Evolutionary conservation across 176 grass and related monocot genomes (phyloP), one percentile per base, ranked within the genome.

Genomic region (Musa beccarii): DNA sequence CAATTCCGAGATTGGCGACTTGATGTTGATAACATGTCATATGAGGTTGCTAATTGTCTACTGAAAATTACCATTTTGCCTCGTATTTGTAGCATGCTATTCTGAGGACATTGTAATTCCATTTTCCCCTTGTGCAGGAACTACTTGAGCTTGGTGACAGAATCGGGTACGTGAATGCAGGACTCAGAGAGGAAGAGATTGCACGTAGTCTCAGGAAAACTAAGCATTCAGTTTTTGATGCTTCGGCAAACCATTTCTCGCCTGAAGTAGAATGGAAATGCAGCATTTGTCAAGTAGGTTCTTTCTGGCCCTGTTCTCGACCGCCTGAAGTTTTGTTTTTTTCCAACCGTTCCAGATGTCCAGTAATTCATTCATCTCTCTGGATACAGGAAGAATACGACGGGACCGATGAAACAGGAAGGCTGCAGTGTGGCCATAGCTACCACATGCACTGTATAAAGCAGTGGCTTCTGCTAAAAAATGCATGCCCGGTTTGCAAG

Each of bases 1-100:
- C 84, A 84, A 22, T 85, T 92, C 17, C 89, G 76, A 8, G 87
- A 86, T 84, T 96, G 85, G 89, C 87, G 87, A 49, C 87, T 96
- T 22, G 92, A 96, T 49, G 92, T 96, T 19, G 92, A 96, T 77
- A 85, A 92, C 73, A 89, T 92, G 92, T 87, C 89, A 49, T 96
- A 96, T 25, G 92, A 96, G 85, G 92, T 96, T 3, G 73, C 73
- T 8, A 14, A 49, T 43, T 1, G 0, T 59, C 2, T 16, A 16
- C 82, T 28, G 20, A 29, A 17, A 57, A 51, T 77, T 49, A 10
- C 51, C 34, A 0, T 2, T 59, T 19, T 43, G 34, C 34, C 2
- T 84, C 34, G 1, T 12, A 3, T 70, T 53, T 15, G 57, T n/a
- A 62, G 2, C 20, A 19, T 6, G 6, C 20, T 62, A 19, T 62